Base-by-base conservation (phyloP, 129 eudicot genomes). In the Lonicera japonica region DNA sequence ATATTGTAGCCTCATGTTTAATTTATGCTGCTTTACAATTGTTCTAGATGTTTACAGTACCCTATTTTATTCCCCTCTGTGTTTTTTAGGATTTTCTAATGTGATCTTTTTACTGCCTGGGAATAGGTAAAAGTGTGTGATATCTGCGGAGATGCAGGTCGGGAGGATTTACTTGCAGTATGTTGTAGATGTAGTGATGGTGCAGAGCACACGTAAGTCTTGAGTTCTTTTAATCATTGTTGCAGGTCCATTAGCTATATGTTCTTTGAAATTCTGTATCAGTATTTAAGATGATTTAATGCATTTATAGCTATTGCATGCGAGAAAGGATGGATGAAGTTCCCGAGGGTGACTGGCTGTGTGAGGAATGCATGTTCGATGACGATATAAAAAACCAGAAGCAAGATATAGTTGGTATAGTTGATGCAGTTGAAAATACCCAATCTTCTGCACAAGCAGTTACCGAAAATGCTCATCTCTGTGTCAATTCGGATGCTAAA, bases 61-160 rank as follows among this genome's bases (percentile, higher is more conserved):
- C 34, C 0, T 47, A 5, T 19, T 18, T 47, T 57, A 22, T 17
- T 24, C 12, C 39, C 19, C 23, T 1, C 38, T 25, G 34, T 36
- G 55, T 10, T 51, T 36, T 40, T 40, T 24, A n/a, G 20, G 11
- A 15, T 25, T 9, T 47, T 72, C 34, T 65, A 55, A 59, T 56
- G 41, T 58, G 56, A 48, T 23, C 8, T 21, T 58, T 47, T 11
- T 61, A 53, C 63, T 70, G 24, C 50, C 25, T 66, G 72, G 40
- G 48, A 41, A 63, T 71, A 90, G 97, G 95, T 90, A 58, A 85
- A 87, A 74, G 95, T 92, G 54, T 92, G 98, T 77, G 95, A 92
- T 79, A 92, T 87, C 55, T 92, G 96, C 58, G 98, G 98, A 66
- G 98, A 92, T 80, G 90, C 96, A 34, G 98, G 96, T 13, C 79